Conservation (phyloP, 164 flowering plant genomes). For the Berberis vulgaris region DNA sequence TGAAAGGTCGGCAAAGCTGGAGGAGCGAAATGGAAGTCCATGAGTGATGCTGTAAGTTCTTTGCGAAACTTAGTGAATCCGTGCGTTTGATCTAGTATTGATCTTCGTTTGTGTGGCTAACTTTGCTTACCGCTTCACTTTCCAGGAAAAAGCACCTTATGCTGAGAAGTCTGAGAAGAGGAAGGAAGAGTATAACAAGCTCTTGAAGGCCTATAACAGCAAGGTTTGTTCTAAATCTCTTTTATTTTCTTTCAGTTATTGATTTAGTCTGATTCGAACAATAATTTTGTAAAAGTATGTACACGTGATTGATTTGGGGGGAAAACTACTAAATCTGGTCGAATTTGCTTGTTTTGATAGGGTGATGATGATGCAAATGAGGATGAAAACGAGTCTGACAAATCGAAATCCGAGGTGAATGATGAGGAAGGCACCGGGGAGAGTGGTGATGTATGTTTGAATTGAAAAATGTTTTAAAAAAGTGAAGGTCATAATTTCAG, state of each 20-base stretch:
- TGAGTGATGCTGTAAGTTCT: slow-evolving; percentile 55
- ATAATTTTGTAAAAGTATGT: too few species aligned
- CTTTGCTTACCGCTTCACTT: not conserved
- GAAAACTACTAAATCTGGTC: too few species aligned
- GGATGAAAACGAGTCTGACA: slow-evolving; percentile 9
- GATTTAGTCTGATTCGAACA: not conserved
- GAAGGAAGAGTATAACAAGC: slow-evolving; percentile 50
- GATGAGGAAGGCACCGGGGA: slow-evolving; percentile 9
- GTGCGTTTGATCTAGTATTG: not conserved
- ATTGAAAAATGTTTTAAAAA: too few species aligned
- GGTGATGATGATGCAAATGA: not conserved
- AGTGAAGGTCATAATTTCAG: too few species aligned
- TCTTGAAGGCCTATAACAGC: slow-evolving; percentile 49
- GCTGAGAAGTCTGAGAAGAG: slow-evolving; percentile 49
- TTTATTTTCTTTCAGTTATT: not conserved
- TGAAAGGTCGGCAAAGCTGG: slow-evolving; percentile 80
- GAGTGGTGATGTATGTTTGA: slow-evolving; percentile 6
- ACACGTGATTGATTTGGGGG: too few species aligned
- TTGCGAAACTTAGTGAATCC: not conserved
- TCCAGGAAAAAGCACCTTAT: slow-evolving; percentile 65
- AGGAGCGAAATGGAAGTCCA: slow-evolving; percentile 69
- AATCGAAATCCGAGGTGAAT: slow-evolving; percentile 11
- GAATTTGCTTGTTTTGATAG: too few species aligned
- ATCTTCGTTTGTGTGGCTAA: not conserved
- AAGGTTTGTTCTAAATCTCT: slow-evolving; percentile 20